Percentiles rank a stretch among this genome's conserved stretches.
phyloP scores from a whole-genome alignment of 768 basidiomycete genomes.

The Boletus barrowsii region DNA sequence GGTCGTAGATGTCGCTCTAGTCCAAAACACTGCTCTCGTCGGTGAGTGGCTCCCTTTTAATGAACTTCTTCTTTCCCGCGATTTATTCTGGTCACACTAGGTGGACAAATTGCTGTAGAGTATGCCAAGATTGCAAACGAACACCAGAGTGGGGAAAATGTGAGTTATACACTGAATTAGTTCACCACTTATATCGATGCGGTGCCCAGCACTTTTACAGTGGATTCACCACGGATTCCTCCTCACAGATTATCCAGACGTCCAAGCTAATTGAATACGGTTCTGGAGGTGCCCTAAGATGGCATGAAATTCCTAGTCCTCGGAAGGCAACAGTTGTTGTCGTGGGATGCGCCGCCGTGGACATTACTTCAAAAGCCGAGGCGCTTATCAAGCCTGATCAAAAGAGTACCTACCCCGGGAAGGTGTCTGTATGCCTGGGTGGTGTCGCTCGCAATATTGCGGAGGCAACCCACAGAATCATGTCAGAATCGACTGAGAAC shows the following conservation, averaged over 20 bases:
- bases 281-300: not conserved
- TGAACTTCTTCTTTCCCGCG: not conserved
- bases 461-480: constrained; percentile 76
- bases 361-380: constrained; percentile 66
- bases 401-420: constrained; percentile 79
- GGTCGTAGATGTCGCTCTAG: constrained; percentile 73
- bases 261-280: not conserved
- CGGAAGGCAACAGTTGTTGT: constrained; percentile 55
- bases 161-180: constrained; percentile 7
- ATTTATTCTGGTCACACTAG: constrained; percentile 35
- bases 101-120: constrained; percentile 74
- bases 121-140: constrained; percentile 54
- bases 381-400: constrained; percentile 34
- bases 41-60: constrained; percentile 45
- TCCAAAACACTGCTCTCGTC: constrained; percentile 83
- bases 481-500: constrained; percentile 32
- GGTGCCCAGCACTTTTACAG: constrained; percentile 13
- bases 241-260: not conserved
- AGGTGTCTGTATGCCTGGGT: constrained; percentile 68
- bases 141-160: constrained; percentile 14
- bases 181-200: not conserved
- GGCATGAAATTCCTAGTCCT: constrained; percentile 2
- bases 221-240: not conserved
- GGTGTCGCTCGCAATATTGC: constrained; percentile 96
- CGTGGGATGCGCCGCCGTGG: constrained; percentile 85